phyloP scores from a whole-genome alignment of 257 asterid species.

The Nicotiana noctiflora region DNA sequence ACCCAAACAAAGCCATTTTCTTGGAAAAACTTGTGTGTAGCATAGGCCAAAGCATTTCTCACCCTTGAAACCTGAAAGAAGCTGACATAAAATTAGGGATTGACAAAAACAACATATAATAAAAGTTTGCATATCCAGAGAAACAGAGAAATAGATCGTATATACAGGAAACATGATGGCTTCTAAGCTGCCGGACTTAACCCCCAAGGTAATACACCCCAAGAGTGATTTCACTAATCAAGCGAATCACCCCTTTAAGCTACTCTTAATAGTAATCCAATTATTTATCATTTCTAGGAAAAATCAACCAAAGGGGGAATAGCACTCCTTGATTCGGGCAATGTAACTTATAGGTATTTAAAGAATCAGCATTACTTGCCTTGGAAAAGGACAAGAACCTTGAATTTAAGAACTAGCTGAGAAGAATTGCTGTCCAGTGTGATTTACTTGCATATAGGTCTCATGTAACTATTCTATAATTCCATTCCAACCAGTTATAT shows the following conservation, averaged over 20 bases:
- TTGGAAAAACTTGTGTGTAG: slow-evolving; percentile 93
- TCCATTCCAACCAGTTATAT: not conserved
- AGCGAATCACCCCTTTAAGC: not conserved
- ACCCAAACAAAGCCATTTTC: slow-evolving; percentile 96
- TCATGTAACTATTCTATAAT: not conserved
- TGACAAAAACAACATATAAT: not conserved
- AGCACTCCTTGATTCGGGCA: not conserved
- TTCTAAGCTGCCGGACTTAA: not conserved
- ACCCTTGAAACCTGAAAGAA: slow-evolving; percentile 83
- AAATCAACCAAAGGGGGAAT: not conserved
- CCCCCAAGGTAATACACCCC: not conserved
- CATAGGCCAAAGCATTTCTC: slow-evolving; percentile 84
- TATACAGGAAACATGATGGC: not conserved
- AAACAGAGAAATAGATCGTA: not conserved
- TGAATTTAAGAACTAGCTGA: not conserved
- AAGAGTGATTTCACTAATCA: not conserved
- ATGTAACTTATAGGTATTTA: not conserved
- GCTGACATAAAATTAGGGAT: slow-evolving; percentile 8
- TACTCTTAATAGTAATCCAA: not conserved
- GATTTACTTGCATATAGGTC: not conserved
- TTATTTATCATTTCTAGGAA: not conserved
- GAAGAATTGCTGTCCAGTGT: not conserved
- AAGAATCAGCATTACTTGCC: not conserved
- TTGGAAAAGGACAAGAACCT: not conserved
- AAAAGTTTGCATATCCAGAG: not conserved